Evolutionary conservation across 2,329 filamentous ascomycete species (phyloP), one percentile per base, ranked within the genome.

Genomic region (Botrytis galanthina): DNA sequence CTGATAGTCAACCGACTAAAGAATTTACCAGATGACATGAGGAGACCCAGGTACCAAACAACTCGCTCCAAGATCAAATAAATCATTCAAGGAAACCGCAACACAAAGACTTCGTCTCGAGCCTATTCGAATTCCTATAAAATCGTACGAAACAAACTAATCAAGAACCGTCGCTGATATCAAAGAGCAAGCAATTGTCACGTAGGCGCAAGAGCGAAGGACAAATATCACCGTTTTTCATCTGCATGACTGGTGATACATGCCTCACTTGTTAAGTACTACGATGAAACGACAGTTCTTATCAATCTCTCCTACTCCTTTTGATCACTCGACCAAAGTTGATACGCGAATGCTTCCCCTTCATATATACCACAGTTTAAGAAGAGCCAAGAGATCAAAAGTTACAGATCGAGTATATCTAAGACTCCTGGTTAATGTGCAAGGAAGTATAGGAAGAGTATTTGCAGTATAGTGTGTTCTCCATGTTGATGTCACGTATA

Each of bases 81-180:
- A 0, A 5, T 7, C 12, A n/a, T 51, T 16, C 48, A 51, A 51
- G 12, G n/a, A n/a, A 51, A 51, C 0, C 2, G 26, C 12, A n/a
- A n/a, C 0, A 51, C 0, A 51, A n/a, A n/a, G 22, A 5, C 0
- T 5, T 5, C 0, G 2, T 51, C 0, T 51, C 5, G 48, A 14
- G 26, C 48, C 10, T 4, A 5, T 26, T 14, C 4, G 0, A 14
- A 51, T 12, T 14, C 26, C 14, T 12, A n/a, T 6, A 12, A 1
- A n/a, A n/a, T 51, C 12, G 22, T 0, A 14, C 6, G 26, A 16
- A n/a, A 51, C 9, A 51, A 51, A 51, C 20, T 9, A 14, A 14
- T 16, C 48, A n/a, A 51, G 26, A n/a, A 51, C 1, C 4, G 4
- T 14, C 3, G 10, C 48, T 3, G 14, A n/a, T n/a, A 14, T n/a